Evolutionary conservation across 208 protist genomes (phyloP).

Genomic region (Trypanosoma melophagium): DNA sequence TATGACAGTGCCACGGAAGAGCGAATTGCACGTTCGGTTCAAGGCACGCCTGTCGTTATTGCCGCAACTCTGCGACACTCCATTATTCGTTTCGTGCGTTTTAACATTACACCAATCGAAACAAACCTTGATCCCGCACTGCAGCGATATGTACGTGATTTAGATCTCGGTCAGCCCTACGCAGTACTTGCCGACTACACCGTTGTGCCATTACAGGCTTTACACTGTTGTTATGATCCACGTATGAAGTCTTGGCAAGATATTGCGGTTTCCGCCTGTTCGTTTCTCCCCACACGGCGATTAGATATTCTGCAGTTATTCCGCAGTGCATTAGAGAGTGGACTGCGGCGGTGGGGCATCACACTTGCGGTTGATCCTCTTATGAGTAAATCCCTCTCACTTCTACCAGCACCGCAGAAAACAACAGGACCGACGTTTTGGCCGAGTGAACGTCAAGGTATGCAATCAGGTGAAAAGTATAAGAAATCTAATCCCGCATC

Average conservation of each 20-base stretch:
- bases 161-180: constrained; percentile 76
- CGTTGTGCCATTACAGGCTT: constrained; percentile 72
- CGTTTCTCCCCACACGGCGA: constrained; percentile 68
- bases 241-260: constrained; percentile 74
- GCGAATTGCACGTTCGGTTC: constrained; percentile 62
- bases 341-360: constrained; percentile 73
- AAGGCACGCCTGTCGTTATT: constrained; percentile 70
- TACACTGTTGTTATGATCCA: constrained; percentile 89
- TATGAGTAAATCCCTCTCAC: constrained; percentile 46
- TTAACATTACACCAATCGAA: constrained; percentile 29
- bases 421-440: neutral
- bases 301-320: constrained; percentile 50
- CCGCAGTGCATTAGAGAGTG: constrained; percentile 31
- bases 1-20: constrained; percentile 64
- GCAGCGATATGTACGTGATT: constrained; percentile 31
- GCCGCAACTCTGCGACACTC: constrained; percentile 73
- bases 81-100: constrained; percentile 62
- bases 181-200: constrained; percentile 64
- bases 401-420: constrained; percentile 70
- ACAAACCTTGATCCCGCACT: constrained; percentile 39
- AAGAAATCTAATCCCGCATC: neutral
- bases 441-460: neutral
- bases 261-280: constrained; percentile 53
- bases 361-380: constrained; percentile 37
- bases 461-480: no score